Base-by-base conservation (phyloP, 208 protist species). In the Crithidia fasciculata region DNA sequence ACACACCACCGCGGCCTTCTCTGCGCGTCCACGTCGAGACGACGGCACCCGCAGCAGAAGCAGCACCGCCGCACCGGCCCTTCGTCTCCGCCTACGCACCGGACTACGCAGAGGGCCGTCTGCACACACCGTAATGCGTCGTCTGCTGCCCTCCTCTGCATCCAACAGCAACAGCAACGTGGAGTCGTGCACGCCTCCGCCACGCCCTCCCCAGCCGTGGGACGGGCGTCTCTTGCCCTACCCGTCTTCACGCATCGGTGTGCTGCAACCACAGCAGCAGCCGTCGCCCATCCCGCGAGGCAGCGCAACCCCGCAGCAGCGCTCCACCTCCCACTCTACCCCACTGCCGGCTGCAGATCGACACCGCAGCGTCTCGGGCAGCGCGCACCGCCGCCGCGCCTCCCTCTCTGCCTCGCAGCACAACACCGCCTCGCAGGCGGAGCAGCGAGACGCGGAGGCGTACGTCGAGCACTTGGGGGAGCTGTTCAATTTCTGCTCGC, bases 401-500 rank as follows among this genome's bases (percentile, higher is more conserved):
- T 61, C 64, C n/a, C 54, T 37, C 49, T 71, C 60, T 13, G 45
- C 76, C 12, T 78, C 68, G 18, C 63, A 69, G 41, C 77, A 82
- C 69, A 82, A 86, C 60, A 86, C 81, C 16, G 62, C 65, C 45
- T 72, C 76, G 8, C 69, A 47, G 9, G 57, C 60, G 2, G 66
- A 63, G 15, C 73, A 77, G 41, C 58, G 73, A 19, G 74, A 75
- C 39, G 73, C 70, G 16, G 79, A 84, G 10, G 80, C 67, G 9
- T 84, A 79, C 60, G 66, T 84, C 36, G 57, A 59, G 15, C 83
- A 77, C 49, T 68, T 85, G 4, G 49, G 63, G 13, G 60, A 60
- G 16, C 40, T 81, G 49, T 88, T 85, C 61, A 77, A 80, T 45
- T 88, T 83, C 69, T 55, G 45, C 43, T 80, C 84, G 2, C 80